Conservation (phyloP, 78 protist genomes). For the Dictyostelium capitatum region DNA sequence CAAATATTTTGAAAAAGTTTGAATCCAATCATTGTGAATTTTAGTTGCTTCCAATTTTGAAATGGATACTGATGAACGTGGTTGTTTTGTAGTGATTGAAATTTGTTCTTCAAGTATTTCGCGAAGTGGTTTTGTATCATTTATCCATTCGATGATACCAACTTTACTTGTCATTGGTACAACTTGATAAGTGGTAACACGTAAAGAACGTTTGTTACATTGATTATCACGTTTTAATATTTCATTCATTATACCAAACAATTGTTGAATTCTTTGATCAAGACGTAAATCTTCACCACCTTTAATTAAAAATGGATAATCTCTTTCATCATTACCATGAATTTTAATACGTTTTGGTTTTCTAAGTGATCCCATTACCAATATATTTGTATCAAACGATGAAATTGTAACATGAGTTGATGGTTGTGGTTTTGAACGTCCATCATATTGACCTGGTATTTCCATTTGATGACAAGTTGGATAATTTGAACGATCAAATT, state of each 20-base stretch:
- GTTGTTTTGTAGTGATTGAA: slow-evolving; percentile 35
- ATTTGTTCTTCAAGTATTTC: slow-evolving; percentile 75
- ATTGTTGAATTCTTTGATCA: slow-evolving; percentile 93
- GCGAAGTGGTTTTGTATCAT: slow-evolving; percentile 84
- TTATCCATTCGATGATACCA: slow-evolving; percentile 96
- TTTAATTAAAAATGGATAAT: slow-evolving; percentile 91
- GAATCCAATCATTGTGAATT: slow-evolving; percentile 78
- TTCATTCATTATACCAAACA: slow-evolving; percentile 87
- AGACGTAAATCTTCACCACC: slow-evolving; percentile 97
- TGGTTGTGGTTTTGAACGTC: slow-evolving; percentile 63
- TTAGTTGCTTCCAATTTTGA: slow-evolving; percentile 59
- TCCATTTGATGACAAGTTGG: slow-evolving; percentile 53
- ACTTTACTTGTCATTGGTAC: slow-evolving; percentile 89
- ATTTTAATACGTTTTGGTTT: slow-evolving; percentile 91
- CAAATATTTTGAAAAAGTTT: slow-evolving; percentile 43
- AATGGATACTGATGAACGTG: slow-evolving; percentile 45
- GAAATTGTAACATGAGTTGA: slow-evolving; percentile 50
- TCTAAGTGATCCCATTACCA: slow-evolving; percentile 90
- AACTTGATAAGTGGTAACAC: slow-evolving; percentile 90
- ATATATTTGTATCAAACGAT: slow-evolving; percentile 65
- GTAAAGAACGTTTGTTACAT: slow-evolving; percentile 51
- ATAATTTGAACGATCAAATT: slow-evolving; percentile 59
- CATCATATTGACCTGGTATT: slow-evolving; percentile 87
- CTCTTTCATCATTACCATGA: slow-evolving; percentile 89
- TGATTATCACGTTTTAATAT: slow-evolving; percentile 59